Conservation (phyloP, 345 rosid species). For the Anacardium occidentale region DNA sequence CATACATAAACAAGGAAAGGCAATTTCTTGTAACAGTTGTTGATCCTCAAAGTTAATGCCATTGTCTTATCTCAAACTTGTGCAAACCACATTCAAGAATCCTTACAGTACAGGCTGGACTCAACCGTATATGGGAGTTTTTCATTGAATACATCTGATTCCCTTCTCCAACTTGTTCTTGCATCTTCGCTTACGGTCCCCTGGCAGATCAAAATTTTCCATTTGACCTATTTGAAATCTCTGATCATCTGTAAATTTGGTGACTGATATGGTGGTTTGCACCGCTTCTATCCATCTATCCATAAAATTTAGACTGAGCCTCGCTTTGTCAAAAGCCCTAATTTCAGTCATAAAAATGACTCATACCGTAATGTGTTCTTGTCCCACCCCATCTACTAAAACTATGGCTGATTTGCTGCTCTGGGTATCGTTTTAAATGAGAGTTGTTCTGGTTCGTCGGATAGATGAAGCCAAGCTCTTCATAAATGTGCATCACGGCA, state of each 20-base stretch:
- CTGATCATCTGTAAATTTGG: too few relatives aligned
- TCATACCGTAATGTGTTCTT: too few relatives aligned
- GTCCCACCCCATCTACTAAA: too few relatives aligned
- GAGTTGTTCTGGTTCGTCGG: too few relatives aligned
- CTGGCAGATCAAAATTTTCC: neutral
- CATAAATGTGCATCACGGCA: too few relatives aligned
- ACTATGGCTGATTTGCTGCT: too few relatives aligned
- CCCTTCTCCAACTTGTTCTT: constrained; percentile 16
- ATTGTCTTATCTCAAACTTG: neutral
- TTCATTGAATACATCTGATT: constrained; percentile 23
- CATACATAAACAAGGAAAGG: constrained; percentile 26
- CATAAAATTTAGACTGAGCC: neutral
- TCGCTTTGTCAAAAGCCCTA: constrained; percentile 1
- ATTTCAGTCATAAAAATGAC: neutral
- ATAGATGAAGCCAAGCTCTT: too few relatives aligned
- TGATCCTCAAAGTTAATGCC: neutral
- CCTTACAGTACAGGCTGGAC: constrained; percentile 16
- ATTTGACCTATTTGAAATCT: too few relatives aligned
- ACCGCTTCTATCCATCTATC: neutral
- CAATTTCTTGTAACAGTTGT: neutral
- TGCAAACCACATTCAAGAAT: constrained; percentile 12
- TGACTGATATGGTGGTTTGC: too few relatives aligned
- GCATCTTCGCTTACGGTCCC: neutral
- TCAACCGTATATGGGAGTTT: constrained; percentile 2
- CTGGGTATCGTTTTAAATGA: too few relatives aligned